Evolutionary conservation across 352 stramenopile species (phyloP).

Genomic region (Aphanomyces cochlioides): DNA sequence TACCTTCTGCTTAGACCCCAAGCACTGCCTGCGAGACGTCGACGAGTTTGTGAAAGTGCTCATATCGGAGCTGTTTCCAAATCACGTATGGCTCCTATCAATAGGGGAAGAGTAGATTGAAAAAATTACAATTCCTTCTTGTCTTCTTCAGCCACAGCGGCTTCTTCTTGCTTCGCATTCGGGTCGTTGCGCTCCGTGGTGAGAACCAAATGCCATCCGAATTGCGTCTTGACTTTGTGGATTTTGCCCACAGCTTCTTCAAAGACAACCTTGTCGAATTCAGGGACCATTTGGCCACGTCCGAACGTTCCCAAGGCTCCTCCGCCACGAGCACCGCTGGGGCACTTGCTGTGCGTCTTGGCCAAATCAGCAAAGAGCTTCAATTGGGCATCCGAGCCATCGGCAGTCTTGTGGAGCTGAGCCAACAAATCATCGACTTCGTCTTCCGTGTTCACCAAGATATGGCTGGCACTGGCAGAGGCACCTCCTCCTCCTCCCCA

Average conservation of each 20-base stretch:
- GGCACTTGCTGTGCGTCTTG: conserved; percentile 66
- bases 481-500: conserved; percentile 34
- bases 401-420: conserved; percentile 41
- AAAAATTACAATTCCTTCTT: conserved; percentile 24
- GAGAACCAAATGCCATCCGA: conserved; percentile 79
- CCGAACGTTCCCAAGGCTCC: conserved; percentile 65
- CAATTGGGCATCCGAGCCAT: conserved; percentile 51
- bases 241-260: conserved; percentile 55
- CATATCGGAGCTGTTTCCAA: conserved; percentile 79
- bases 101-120: conserved; percentile 9
- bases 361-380: conserved; percentile 48
- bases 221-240: conserved; percentile 78
- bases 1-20: conserved; percentile 52
- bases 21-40: conserved; percentile 73
- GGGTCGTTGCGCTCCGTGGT: conserved; percentile 60
- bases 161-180: conserved; percentile 29
- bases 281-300: conserved; percentile 64
- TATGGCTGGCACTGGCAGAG: conserved; percentile 67
- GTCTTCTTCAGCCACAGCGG: conserved; percentile 1
- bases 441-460: conserved; percentile 60
- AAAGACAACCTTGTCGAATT: conserved; percentile 79
- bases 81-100: conserved; percentile 66
- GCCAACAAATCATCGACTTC: conserved; percentile 51
- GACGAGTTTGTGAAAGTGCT: conserved; percentile 83
- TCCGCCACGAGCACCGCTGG: conserved; percentile 48